Percentiles rank a stretch among this genome's conserved stretches.
Evolutionary conservation across 176 grass and related monocot species (phyloP).

Genomic region (Elaeis guineensis): DNA sequence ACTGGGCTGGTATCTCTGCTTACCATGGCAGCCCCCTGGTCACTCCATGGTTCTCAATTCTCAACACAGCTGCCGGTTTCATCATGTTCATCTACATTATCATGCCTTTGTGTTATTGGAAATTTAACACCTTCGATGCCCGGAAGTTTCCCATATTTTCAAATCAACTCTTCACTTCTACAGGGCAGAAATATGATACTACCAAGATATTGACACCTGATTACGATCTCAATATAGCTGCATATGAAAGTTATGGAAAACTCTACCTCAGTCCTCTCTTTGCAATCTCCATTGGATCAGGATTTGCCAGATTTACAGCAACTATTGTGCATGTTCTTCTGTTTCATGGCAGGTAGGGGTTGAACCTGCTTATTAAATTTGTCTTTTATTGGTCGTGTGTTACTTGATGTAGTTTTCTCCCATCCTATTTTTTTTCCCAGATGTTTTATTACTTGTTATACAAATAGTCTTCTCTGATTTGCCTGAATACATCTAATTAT

Average conservation of each 20-base stretch:
- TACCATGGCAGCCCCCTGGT: constrained; percentile 96
- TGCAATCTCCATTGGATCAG: constrained; percentile 93
- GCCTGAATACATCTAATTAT: too few relatives aligned
- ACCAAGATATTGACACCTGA: constrained; percentile 73
- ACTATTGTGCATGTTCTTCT: constrained; percentile 85
- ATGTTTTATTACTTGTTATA: too few relatives aligned
- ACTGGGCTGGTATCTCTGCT: constrained; percentile 94
- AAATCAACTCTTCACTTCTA: constrained; percentile 80
- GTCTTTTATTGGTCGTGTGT: too few relatives aligned
- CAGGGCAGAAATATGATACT: constrained; percentile 77
- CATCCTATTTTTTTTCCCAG: too few relatives aligned
- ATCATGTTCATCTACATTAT: constrained; percentile 97
- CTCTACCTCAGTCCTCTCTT: constrained; percentile 96
- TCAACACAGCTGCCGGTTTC: constrained; percentile 75
- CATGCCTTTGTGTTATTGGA: constrained; percentile 90
- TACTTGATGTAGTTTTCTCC: too few relatives aligned
- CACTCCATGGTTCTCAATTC: constrained; percentile 86
- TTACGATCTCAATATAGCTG: constrained; percentile 79
- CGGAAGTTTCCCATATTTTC: constrained; percentile 85
- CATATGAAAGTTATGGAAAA: constrained; percentile 82
- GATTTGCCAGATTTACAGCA: constrained; percentile 80
- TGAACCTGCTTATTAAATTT: too few relatives aligned
- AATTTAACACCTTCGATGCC: constrained; percentile 87
- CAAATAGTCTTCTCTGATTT: too few relatives aligned
- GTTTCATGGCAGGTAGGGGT: constrained; percentile 57